These are phyloP conservation scores for Fusarium papillatum DNA, from an alignment of 2,329 filamentous ascomycete species.

Conservation along the genomic window DNA sequence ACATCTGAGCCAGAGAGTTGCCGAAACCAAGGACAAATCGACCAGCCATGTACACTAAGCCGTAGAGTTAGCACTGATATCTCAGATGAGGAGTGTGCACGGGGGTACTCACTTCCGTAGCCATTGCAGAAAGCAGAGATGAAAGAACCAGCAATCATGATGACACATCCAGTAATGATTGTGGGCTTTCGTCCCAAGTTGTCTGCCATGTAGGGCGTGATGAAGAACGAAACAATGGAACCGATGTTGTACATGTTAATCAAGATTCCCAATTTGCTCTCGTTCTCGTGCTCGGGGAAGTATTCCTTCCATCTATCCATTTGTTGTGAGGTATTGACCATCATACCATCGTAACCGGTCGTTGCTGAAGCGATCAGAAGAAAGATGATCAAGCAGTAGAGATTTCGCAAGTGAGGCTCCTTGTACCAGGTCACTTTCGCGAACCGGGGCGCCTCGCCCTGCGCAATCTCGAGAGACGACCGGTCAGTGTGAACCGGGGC, in stretches of 20 bases:
- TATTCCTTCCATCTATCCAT: slow-evolving; percentile 66
- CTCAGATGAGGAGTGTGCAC: background rate
- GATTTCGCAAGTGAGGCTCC: slow-evolving; percentile 68
- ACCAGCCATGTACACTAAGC: slow-evolving; percentile 56
- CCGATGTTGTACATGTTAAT: slow-evolving; percentile 67
- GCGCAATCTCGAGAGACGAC: slow-evolving; percentile 51
- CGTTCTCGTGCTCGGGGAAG: slow-evolving; percentile 57
- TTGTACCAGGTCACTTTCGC: slow-evolving; percentile 68
- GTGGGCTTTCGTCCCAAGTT: slow-evolving; percentile 57
- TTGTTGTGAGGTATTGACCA: slow-evolving; percentile 71
- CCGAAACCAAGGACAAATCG: slow-evolving; percentile 70
- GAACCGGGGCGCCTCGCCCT: slow-evolving; percentile 62
- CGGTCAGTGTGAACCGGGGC: slow-evolving; percentile 14
- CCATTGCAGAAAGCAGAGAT: slow-evolving; percentile 58
- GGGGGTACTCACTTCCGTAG: slow-evolving; percentile 54
- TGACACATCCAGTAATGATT: slow-evolving; percentile 58
- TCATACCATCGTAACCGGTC: slow-evolving; percentile 73
- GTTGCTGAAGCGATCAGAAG: slow-evolving; percentile 72
- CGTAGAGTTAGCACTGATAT: background rate
- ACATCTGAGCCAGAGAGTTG: slow-evolving; percentile 74
- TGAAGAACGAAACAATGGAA: slow-evolving; percentile 61
- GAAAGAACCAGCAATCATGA: slow-evolving; percentile 61
- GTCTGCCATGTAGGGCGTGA: slow-evolving; percentile 61
- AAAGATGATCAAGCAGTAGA: slow-evolving; percentile 66
- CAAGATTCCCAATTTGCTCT: slow-evolving; percentile 61